Percentiles rank a stretch among this genome's conserved stretches.
These are phyloP conservation scores for Calendula officinalis DNA, from an alignment of 129 eudicot genomes.

Conservation along the genomic window DNA sequence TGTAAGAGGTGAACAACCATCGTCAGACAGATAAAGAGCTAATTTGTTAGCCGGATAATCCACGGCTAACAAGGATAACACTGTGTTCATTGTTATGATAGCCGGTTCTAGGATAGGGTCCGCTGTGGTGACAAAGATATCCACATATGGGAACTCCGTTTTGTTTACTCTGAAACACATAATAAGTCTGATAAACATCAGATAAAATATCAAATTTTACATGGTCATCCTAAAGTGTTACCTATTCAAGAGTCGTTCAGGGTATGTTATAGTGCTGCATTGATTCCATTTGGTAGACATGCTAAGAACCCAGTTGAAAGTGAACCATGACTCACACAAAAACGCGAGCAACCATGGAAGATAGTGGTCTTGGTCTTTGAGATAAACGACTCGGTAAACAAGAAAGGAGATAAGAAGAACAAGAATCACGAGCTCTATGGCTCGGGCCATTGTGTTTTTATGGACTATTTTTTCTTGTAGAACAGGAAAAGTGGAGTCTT, in stretches of 20 bases:
- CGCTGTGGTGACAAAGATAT: conserved; percentile 56
- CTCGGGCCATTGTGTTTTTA: conserved; percentile 35
- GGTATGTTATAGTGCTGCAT: conserved; percentile 31
- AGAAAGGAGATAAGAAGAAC: conserved; percentile 41
- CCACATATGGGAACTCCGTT: conserved; percentile 39
- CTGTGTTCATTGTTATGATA: conserved; percentile 50
- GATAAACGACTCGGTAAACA: conserved; percentile 36
- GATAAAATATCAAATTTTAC: not conserved
- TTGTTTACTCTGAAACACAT: conserved; percentile 24
- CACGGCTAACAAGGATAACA: conserved; percentile 46
- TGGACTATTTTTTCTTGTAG: conserved; percentile 34
- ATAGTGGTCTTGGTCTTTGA: conserved; percentile 41
- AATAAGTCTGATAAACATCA: not conserved
- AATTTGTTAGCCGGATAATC: conserved; percentile 48
- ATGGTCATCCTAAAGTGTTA: not conserved
- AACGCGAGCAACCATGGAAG: conserved; percentile 44
- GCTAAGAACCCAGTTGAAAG: conserved; percentile 42
- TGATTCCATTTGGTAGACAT: conserved; percentile 46
- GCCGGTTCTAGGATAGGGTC: conserved; percentile 45
- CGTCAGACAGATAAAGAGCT: conserved; percentile 53
- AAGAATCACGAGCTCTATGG: conserved; percentile 46
- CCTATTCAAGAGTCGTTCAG: conserved; percentile 40
- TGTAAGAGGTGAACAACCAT: conserved; percentile 46
- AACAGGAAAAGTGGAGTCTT: conserved; percentile 22
- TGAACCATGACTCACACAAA: conserved; percentile 52